phyloP scores from a whole-genome alignment of 192 early-diverging fungal species.

The Mortierella hygrophila region DNA sequence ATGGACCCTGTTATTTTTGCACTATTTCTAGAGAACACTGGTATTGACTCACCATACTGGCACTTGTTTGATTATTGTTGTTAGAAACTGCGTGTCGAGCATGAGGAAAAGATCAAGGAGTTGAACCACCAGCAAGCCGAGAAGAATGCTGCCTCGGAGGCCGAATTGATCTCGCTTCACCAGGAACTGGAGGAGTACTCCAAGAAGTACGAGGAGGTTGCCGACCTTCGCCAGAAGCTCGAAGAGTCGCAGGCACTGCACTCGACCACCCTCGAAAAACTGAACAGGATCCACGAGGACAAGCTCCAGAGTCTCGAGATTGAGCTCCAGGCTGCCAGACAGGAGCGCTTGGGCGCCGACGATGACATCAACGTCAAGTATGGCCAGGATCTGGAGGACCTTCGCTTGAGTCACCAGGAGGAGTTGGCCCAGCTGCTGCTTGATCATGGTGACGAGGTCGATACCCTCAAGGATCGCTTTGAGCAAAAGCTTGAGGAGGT shows the following conservation, averaged over 20 bases:
- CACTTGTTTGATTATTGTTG: not conserved
- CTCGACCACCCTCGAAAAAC: constrained; percentile 40
- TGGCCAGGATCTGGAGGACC: constrained; percentile 41
- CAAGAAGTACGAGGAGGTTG: constrained; percentile 44
- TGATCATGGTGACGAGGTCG: constrained; percentile 38
- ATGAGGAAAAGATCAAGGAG: constrained; percentile 49
- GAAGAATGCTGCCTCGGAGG: constrained; percentile 40
- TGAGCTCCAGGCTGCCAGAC: constrained; percentile 50
- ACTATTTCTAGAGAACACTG: not conserved
- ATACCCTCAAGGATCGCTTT: constrained; percentile 22
- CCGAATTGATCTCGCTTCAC: constrained; percentile 43
- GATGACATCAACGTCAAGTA: constrained; percentile 42
- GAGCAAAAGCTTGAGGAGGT: constrained; percentile 49
- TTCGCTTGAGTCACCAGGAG: constrained; percentile 32
- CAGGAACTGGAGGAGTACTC: constrained; percentile 39
- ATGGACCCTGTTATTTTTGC: constrained; percentile 8
- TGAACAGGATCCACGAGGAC: constrained; percentile 54
- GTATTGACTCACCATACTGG: not conserved
- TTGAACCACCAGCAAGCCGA: constrained; percentile 32
- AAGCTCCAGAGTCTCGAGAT: constrained; percentile 50
- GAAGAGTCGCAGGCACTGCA: constrained; percentile 50
- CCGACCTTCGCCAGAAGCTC: constrained; percentile 30
- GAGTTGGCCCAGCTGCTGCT: constrained; percentile 29
- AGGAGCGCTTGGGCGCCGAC: constrained; percentile 43
- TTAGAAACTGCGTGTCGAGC: constrained; percentile 52